A percentile compares a stretch with the other conserved stretches of the same genome.
Evolutionary conservation across 129 eudicot genomes (phyloP).

Genomic region (Saposhnikovia divaricata): DNA sequence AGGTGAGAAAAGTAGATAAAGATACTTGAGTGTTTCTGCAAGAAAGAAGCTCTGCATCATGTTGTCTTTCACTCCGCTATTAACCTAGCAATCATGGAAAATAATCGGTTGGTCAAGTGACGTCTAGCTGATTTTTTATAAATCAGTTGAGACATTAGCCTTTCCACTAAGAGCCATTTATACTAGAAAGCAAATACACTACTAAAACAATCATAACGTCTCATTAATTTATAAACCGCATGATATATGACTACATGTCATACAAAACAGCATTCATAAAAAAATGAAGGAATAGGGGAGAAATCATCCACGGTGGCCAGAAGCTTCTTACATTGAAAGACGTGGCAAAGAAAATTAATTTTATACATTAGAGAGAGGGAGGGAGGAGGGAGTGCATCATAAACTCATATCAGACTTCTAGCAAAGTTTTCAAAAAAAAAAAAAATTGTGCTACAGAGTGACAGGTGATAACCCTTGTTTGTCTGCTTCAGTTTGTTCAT

Average conservation of each 20-base stretch:
- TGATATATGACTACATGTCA: neutral
- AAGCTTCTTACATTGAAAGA: too few relatives aligned
- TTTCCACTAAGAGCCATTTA: neutral
- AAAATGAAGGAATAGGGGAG: neutral
- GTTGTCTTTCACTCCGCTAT: constrained; percentile 90
- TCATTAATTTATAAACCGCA: neutral
- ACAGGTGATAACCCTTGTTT: neutral
- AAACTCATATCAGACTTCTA: neutral
- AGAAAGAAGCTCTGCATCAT: constrained; percentile 99
- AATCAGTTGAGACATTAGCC: neutral
- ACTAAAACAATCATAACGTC: neutral
- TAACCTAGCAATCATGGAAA: constrained; percentile 48
- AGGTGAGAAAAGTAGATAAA: constrained; percentile 91
- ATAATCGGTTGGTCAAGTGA: neutral
- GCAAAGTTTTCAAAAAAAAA: neutral
- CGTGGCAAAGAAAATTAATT: too few relatives aligned
- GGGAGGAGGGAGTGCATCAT: neutral
- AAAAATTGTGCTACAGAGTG: neutral
- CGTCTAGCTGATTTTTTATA: neutral
- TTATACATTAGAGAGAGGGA: neutral
- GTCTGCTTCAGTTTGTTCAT: neutral
- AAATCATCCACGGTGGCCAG: neutral
- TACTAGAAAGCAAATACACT: neutral
- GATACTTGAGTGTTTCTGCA: constrained; percentile 91
- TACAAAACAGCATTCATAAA: neutral